Conservation (phyloP, 73 alveolate genomes). For the Paramecium caudatum region DNA sequence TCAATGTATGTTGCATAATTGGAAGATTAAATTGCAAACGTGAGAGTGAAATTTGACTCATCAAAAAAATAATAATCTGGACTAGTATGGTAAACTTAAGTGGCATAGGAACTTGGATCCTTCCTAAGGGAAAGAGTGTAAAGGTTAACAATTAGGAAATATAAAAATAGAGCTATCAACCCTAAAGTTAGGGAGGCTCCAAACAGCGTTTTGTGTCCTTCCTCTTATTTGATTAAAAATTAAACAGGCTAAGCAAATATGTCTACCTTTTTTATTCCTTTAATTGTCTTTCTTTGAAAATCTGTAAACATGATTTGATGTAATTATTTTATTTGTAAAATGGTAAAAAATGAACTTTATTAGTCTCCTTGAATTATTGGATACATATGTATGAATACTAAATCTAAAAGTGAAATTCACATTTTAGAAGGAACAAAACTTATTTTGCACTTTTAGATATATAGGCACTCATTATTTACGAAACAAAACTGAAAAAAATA, state of each 20-base stretch:
- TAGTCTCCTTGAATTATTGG: no score
- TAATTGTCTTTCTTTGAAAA: slow-evolving; percentile 6
- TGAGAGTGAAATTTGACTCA: slow-evolving; percentile 3
- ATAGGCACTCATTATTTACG: no score
- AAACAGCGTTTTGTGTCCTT: slow-evolving; percentile 60
- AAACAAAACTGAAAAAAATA: no score
- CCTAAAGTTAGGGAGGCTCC: slow-evolving; percentile 50
- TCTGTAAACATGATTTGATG: slow-evolving; percentile 1
- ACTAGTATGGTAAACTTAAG: slow-evolving; percentile 21
- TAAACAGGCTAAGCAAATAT: slow-evolving; percentile 47
- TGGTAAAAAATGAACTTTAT: no score
- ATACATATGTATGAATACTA: no score
- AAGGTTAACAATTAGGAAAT: not conserved
- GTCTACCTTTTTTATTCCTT: not conserved
- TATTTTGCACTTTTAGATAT: no score
- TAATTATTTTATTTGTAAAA: no score
- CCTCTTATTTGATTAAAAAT: slow-evolving; percentile 50
- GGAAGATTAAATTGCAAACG: slow-evolving; percentile 7
- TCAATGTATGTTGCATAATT: slow-evolving; percentile 37
- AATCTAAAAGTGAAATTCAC: no score
- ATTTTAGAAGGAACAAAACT: no score
- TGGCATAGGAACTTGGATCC: not conserved
- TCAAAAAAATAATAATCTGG: slow-evolving; percentile 6
- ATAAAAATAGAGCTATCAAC: not conserved
- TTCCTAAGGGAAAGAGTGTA: not conserved